Evolutionary conservation across 176 grass and related monocot genomes (phyloP).

Genomic region (Pontederia paniculata): DNA sequence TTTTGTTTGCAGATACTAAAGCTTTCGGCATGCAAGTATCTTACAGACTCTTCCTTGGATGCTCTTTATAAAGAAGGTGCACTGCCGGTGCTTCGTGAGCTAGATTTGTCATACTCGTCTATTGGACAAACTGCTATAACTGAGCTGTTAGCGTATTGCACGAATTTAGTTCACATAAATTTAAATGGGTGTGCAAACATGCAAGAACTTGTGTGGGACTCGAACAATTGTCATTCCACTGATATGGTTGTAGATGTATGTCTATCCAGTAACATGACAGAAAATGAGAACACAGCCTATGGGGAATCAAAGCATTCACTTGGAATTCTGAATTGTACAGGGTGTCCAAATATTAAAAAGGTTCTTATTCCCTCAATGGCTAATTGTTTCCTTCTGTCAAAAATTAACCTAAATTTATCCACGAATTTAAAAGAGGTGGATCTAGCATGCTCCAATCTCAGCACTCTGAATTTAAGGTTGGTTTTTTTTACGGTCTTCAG

Average conservation of each 20-base stretch:
- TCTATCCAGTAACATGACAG: conserved; percentile 15
- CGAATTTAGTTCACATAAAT: conserved; percentile 81
- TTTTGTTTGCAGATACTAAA: conserved; percentile 50
- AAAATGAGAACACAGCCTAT: conserved; percentile 19
- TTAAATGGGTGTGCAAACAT: conserved; percentile 85
- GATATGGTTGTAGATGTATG: conserved; percentile 43
- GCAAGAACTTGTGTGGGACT: conserved; percentile 57
- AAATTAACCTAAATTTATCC: conserved; percentile 94
- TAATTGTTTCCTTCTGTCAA: conserved; percentile 60
- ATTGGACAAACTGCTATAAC: conserved; percentile 65
- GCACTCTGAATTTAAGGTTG: conserved; percentile 72
- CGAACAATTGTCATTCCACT: conserved; percentile 22
- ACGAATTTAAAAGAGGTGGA: conserved; percentile 89
- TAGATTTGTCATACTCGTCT: conserved; percentile 94
- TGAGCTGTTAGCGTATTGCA: conserved; percentile 55
- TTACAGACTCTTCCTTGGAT: conserved; percentile 68
- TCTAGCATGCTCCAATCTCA: conserved; percentile 62
- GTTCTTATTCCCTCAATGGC: conserved; percentile 55
- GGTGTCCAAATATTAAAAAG: conserved; percentile 92
- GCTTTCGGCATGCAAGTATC: conserved; percentile 92
- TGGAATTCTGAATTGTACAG: conserved; percentile 90
- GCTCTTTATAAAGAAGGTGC: conserved; percentile 68
- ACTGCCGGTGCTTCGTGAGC: conserved; percentile 64
- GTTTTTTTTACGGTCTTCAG: background rate
- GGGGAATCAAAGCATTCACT: conserved; percentile 36